A percentile compares a stretch with the other conserved stretches of the same genome.
These are phyloP conservation scores for Puccinia coronata DNA, from an alignment of 1,284 basidiomycete genomes.

Conservation along the genomic window DNA sequence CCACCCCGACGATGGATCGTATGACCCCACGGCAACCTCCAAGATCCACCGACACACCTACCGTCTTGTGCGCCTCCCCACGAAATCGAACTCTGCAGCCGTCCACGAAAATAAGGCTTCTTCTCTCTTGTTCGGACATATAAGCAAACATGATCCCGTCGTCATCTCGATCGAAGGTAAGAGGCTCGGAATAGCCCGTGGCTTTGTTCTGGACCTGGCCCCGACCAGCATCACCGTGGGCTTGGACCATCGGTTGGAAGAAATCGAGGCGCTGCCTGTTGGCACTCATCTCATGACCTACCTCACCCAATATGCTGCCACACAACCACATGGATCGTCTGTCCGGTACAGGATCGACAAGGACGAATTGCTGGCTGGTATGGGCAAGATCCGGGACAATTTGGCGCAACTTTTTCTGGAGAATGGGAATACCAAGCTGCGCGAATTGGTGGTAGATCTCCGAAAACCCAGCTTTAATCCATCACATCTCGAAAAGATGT, in stretches of 20 bases:
- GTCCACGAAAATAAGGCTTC: constrained; percentile 21
- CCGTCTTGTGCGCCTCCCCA: constrained; percentile 7
- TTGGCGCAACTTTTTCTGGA: constrained; percentile 85
- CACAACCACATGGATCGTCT: constrained; percentile 55
- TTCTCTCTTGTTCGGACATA: constrained; percentile 75
- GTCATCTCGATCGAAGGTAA: constrained; percentile 78
- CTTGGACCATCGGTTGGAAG: constrained; percentile 73
- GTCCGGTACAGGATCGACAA: constrained; percentile 79
- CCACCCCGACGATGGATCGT: constrained; percentile 59
- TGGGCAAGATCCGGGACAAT: constrained; percentile 85
- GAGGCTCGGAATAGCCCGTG: constrained; percentile 77
- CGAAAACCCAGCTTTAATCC: constrained; percentile 68
- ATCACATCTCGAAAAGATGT: constrained; percentile 52
- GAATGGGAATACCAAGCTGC: constrained; percentile 63
- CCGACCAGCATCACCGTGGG: constrained; percentile 71
- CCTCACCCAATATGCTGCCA: constrained; percentile 16
- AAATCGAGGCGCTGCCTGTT: constrained; percentile 13
- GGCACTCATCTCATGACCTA: constrained; percentile 11
- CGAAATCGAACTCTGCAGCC: not conserved
- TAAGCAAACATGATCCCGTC: constrained; percentile 77
- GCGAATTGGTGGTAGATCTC: constrained; percentile 80
- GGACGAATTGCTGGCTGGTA: constrained; percentile 83
- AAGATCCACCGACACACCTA: constrained; percentile 52
- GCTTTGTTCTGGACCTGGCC: constrained; percentile 75
- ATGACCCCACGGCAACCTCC: constrained; percentile 58